Evolutionary conservation across 306 rosid species (phyloP).

Genomic region (Rosa chinensis): DNA sequence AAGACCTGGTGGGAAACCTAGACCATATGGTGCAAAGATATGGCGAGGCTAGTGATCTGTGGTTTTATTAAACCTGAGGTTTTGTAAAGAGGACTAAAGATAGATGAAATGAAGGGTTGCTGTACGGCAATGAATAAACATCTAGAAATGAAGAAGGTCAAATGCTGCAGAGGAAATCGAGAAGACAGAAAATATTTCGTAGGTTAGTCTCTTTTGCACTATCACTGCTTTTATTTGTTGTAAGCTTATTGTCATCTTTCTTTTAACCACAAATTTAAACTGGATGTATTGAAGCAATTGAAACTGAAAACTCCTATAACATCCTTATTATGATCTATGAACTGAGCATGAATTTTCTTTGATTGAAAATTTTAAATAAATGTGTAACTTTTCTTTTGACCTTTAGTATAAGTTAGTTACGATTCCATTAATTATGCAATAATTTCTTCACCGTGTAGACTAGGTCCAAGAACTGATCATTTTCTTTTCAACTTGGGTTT

Average conservation of each 20-base stretch:
- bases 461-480: not conserved
- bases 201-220: conserved; percentile 1
- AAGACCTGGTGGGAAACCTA: not conserved
- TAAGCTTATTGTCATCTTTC: not conserved
- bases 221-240: not conserved
- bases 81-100: conserved; percentile 13
- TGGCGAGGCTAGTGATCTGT: not conserved
- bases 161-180: not conserved
- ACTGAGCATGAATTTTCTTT: not conserved
- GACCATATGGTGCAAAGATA: conserved; percentile 14
- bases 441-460: not conserved
- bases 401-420: not conserved
- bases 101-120: conserved; percentile 1
- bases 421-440: not conserved
- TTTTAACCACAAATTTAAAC: not conserved
- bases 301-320: not conserved
- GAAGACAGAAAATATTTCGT: not conserved
- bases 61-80: conserved; percentile 8
- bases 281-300: not conserved
- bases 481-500: not conserved
- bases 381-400: not conserved
- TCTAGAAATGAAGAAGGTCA: not conserved
- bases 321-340: not conserved
- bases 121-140: not conserved
- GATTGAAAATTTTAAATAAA: not conserved